Evolutionary conservation across 1,284 basidiomycete genomes (phyloP), one percentile per base, ranked within the genome.

Genomic region (Blastosporella zonata): DNA sequence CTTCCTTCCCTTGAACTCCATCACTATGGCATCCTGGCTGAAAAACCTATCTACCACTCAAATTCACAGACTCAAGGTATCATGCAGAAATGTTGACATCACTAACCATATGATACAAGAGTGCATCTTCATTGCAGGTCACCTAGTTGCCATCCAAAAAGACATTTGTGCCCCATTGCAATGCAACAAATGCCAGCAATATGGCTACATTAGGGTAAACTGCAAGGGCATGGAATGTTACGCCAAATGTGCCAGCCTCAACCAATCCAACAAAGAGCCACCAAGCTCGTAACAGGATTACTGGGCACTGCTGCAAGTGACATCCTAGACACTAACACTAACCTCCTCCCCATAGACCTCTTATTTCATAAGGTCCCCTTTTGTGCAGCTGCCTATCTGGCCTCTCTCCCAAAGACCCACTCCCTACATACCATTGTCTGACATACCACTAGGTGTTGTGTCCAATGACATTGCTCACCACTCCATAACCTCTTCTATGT

Each of bases 141-240:
- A 27, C 10, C 25, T 5, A 10, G 25, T 27, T 10, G 10, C 6
- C 25, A 20, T 44, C 27, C n/a, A n/a, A 7, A 49, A 44, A 15
- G 42, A 44, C 15, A 4, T 42, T 3, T 7, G 13, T 6, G 33
- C 42, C 9, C 47, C 23, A 0, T 6, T 43, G 2, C 21, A 17
- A 0, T 48, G 47, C 47, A 48, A 31, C 25, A 48, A 43, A 7
- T 48, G 40, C 25, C 40, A 48, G n/a, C 3, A n/a, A 6, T 43
- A 28, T 9, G 33, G 40, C 1, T 40, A 48, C 28, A 27, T 48
- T 12, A 7, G 34, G 8, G 4, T 12, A 1, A 4, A 4, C 2
- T 48, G 46, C 34, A 42, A 36, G 8, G 31, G 2, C 2, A 3
- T 8, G 17, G 43, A 18, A 8, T 17, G 15, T 10, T 45, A 33